phyloP scores from a whole-genome alignment of 257 asterid species.

The Coffea canephora region DNA sequence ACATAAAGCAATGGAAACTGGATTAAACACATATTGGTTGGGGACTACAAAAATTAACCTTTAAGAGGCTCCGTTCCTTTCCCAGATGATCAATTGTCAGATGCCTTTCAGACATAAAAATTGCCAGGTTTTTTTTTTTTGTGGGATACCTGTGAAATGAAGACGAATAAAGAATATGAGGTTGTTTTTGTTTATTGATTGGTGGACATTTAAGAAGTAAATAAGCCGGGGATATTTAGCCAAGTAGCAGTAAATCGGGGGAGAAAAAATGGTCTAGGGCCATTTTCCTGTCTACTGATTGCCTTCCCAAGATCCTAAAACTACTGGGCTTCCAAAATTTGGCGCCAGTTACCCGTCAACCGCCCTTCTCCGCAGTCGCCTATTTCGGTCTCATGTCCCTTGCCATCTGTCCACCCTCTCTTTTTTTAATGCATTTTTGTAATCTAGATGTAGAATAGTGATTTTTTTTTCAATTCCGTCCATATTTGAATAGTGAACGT shows the following conservation, averaged over 20 bases:
- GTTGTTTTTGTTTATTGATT: not conserved
- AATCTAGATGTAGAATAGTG: no score
- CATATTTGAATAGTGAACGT: no score
- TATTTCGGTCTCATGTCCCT: no score
- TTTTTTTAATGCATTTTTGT: no score
- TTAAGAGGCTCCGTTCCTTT: not conserved
- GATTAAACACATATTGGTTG: not conserved
- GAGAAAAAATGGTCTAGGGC: not conserved
- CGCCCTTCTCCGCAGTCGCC: constrained; percentile 11
- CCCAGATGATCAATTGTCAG: not conserved
- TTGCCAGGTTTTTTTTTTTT: no score
- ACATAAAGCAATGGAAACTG: not conserved
- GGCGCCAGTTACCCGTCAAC: constrained; percentile 28
- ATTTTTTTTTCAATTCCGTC: no score
- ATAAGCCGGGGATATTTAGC: not conserved
- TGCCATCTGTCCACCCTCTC: no score
- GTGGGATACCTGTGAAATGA: not conserved
- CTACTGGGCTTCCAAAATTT: not conserved
- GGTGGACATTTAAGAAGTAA: not conserved
- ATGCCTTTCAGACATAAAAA: not conserved
- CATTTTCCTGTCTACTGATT: not conserved
- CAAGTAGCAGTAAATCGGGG: not conserved
- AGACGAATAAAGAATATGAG: not conserved
- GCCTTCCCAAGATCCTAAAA: no score
- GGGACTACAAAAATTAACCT: not conserved